These are phyloP conservation scores for Mallotus repandus DNA, from an alignment of 441 rosid genomes.

Conservation along the genomic window DNA sequence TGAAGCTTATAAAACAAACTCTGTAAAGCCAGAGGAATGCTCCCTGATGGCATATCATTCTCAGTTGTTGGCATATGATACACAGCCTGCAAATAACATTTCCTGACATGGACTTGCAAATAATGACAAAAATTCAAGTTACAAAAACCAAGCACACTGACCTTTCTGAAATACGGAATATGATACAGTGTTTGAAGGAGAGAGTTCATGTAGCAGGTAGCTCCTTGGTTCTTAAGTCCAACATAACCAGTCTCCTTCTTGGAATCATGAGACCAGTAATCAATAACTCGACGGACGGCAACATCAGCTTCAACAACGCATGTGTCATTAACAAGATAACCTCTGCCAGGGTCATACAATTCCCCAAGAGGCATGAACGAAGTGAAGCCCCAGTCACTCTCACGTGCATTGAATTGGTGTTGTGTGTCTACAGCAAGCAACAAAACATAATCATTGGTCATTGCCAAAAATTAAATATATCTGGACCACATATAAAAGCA, in stretches of 20 bases:
- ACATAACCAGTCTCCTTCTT: conserved; percentile 94
- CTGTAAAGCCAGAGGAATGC: conserved; percentile 89
- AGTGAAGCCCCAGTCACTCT: conserved; percentile 95
- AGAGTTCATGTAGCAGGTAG: conserved; percentile 93
- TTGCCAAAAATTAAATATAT: not conserved
- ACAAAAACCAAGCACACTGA: conserved; percentile 27
- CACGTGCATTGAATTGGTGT: conserved; percentile 85
- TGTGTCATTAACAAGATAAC: conserved; percentile 68
- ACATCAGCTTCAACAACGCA: conserved; percentile 85
- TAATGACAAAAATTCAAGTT: conserved; percentile 16
- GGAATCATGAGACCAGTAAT: conserved; percentile 85
- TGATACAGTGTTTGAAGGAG: conserved; percentile 85
- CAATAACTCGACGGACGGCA: conserved; percentile 64
- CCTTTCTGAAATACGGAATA: conserved; percentile 91
- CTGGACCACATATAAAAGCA: not conserved
- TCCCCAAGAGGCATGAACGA: conserved; percentile 87
- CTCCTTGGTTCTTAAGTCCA: conserved; percentile 95
- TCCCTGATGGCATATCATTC: conserved; percentile 82
- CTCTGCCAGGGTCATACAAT: conserved; percentile 72
- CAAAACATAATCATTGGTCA: not conserved
- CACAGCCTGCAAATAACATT: conserved; percentile 82
- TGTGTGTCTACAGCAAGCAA: conserved; percentile 61
- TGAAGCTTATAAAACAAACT: conserved; percentile 94
- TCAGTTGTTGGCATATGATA: conserved; percentile 98
- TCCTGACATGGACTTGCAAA: conserved; percentile 25